Evolutionary conservation across 371 early-diverging fungal genomes (phyloP), one percentile per base, ranked within the genome.

Genomic region (Mortierella sp.): DNA sequence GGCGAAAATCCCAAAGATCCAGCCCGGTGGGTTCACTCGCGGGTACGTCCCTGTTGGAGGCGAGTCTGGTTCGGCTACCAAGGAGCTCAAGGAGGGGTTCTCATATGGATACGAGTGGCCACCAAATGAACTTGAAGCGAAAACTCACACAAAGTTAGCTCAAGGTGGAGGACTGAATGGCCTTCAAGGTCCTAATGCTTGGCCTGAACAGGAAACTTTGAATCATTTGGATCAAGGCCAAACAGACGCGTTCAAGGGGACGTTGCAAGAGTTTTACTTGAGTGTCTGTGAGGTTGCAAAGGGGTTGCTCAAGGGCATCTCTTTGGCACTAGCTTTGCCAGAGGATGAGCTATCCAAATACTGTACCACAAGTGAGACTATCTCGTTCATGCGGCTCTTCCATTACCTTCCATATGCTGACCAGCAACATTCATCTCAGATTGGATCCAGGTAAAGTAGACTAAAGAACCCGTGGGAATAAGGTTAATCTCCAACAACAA

Each of bases 71-170:
- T 86, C 87, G 1, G 30, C 83, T 8, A 84, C 84, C 11, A 73
- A 83, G 47, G 90, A 90, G 72, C 76, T 86, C 28, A 90, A 90
- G 73, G 87, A 89, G 62, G 90, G 86, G 0, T 89, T 90, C 60
- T 80, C 84, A 16, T 89, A 88, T 67, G 90, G 90, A 1, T 86
- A 83, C 40, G 77, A 79, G 12, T 87, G 87, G 87, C 59, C 60
- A 6, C 24, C 69, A 10, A 55, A 26, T 10, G 65, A 61, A 12
- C 61, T 70, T 28, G 65, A 70, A 45, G 62, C 65, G 62, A 49
- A 43, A 37, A 6, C 45, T 57, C 10, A 47, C 32, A 12, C 30
- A 39, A 1, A 24, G 32, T 4, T 54, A 6, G 54, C 54, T 10
- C 54, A 30, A 10, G 55, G 3, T 30, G 55, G 55, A 28, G 74